These are phyloP conservation scores for Cercophora scortea DNA, from an alignment of 495 filamentous ascomycete species.

Conservation along the genomic window DNA sequence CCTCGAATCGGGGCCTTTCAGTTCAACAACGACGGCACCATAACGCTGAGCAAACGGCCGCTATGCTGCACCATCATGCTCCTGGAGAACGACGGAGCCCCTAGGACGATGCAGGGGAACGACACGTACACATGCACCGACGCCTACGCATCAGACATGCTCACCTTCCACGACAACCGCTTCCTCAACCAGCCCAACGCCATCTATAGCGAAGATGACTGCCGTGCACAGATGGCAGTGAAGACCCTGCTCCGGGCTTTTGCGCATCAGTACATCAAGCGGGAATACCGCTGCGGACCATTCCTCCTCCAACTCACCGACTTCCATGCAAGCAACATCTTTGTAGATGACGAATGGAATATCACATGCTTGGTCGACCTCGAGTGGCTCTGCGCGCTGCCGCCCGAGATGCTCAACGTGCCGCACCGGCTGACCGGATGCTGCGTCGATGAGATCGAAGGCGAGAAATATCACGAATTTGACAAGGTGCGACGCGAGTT, in stretches of 20 bases:
- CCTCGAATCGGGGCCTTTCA: slow-evolving; percentile 31
- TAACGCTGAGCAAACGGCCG: slow-evolving; percentile 27
- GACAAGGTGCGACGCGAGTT: slow-evolving; percentile 8
- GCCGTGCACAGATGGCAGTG: slow-evolving; percentile 19
- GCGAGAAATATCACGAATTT: slow-evolving; percentile 4
- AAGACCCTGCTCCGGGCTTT: slow-evolving; percentile 21
- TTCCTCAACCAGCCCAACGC: slow-evolving; percentile 26
- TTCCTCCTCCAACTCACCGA: slow-evolving; percentile 19
- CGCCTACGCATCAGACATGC: slow-evolving; percentile 19
- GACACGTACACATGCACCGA: slow-evolving; percentile 21
- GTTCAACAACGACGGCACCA: slow-evolving; percentile 17
- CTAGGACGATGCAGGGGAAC: slow-evolving; percentile 17
- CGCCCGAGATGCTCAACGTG: slow-evolving; percentile 16
- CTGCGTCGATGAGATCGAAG: slow-evolving; percentile 12
- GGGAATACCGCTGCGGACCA: slow-evolving; percentile 12
- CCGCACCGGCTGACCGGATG: slow-evolving; percentile 27
- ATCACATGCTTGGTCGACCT: slow-evolving; percentile 18
- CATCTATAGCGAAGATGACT: slow-evolving; percentile 13
- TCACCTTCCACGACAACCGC: slow-evolving; percentile 22
- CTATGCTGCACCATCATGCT: slow-evolving; percentile 17
- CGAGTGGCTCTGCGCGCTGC: slow-evolving; percentile 21
- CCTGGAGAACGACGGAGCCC: slow-evolving; percentile 28
- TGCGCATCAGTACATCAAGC: slow-evolving; percentile 14
- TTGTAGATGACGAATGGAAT: slow-evolving; percentile 28
- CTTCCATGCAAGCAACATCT: slow-evolving; percentile 24